phyloP scores from a whole-genome alignment of 306 rosid genomes.

The Canavalia gladiata region DNA sequence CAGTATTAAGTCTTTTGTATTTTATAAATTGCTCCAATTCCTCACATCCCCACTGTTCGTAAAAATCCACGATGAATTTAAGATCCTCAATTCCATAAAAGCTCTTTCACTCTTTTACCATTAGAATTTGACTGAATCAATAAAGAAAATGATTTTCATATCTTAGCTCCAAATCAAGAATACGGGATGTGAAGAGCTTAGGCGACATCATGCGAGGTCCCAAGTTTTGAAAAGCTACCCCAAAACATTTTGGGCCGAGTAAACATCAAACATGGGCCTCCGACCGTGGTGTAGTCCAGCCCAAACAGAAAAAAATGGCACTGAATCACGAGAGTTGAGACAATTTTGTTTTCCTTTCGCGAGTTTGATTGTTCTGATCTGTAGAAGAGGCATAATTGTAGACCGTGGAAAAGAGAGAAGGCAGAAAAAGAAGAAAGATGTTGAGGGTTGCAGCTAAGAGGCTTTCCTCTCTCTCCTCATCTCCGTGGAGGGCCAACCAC shows the following conservation, averaged over 20 bases:
- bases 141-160: too few species aligned
- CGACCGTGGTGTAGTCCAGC: background rate
- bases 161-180: too few species aligned
- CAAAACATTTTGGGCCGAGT: background rate
- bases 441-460: conserved; percentile 65
- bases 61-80: too few species aligned
- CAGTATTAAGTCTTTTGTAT: too few species aligned
- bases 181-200: too few species aligned
- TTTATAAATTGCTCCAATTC: too few species aligned
- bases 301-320: background rate
- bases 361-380: background rate
- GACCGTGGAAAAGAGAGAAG: background rate
- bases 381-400: background rate
- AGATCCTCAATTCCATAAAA: too few species aligned
- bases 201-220: too few species aligned
- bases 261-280: background rate
- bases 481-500: conserved; percentile 48
- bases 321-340: background rate
- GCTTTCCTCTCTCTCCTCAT: conserved; percentile 56
- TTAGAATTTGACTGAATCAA: too few species aligned
- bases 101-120: too few species aligned
- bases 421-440: conserved; percentile 51
- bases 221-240: too few species aligned
- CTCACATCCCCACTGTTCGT: too few species aligned
- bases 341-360: background rate